Evolutionary conservation across 148 eudicot genomes (phyloP), one percentile per base, ranked within the genome.

Genomic region (Silene conica): DNA sequence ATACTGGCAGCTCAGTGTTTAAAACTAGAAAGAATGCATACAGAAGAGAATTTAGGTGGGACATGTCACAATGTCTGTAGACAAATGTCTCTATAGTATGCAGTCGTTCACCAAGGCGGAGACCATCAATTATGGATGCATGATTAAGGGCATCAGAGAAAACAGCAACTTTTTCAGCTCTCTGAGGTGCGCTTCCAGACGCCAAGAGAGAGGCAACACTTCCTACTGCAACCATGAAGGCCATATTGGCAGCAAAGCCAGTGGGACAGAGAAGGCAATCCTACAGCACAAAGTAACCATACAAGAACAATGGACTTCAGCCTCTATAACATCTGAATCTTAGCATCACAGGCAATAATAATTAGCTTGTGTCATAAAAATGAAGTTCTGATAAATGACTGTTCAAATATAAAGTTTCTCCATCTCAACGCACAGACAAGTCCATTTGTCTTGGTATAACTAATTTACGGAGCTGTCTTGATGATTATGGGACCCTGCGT

Each of bases 241-340:
- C 98, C 96, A 92, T 92, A 79, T 95, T 95, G 71, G 98, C 97
- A 67, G 97, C 87, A 85, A 95, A 92, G 73, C 97, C 98, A 69
- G 98, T 95, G 54, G 98, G 98, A 86, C 98, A 95, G 78, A 95
- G 92, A 85, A 95, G 97, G 91, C 90, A 95, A 83, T 95, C 98
- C 98, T 95, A 84, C 76, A 85, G 74, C 79, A 85, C 79, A 71
- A 75, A 73, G 63, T 52, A 74, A 71, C 75, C 76, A 70, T 23
- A 55, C 82, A 60, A 61, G 65, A 61, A 23, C 46, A 64, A 2
- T n/a, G 18, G 68, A 31, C 68, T 28, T 64, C 23, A 66, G 52
- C 11, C 50, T 67, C 10, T 67, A 45, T 45, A 58, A 58, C 7
- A 58, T 20, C 55, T 28, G 34, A 23, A 14, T 64, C 50, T 18